Base-by-base conservation (phyloP, 352 stramenopile genomes). In the Pythium pectinolyticum region DNA sequence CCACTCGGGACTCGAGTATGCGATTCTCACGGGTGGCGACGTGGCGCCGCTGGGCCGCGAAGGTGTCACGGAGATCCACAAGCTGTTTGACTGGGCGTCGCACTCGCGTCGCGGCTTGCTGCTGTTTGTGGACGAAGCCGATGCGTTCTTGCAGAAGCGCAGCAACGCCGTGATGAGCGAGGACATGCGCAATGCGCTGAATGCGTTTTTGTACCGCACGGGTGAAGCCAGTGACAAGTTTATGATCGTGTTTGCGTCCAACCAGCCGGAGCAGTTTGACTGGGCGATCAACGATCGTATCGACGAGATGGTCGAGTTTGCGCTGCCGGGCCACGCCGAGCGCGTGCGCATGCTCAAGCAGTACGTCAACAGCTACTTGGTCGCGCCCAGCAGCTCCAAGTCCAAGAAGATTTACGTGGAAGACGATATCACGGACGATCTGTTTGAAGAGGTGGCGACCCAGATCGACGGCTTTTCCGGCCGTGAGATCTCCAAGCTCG, bases 181-280 rank as follows among this genome's bases (percentile, higher is more conserved):
- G 75, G 96, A 99, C 86, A 96, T 98, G 85, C 93, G 97, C 32
- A 99, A 99, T 77, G 97, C 97, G 34, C 85, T 99, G 25, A 99
- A 99, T 72, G 97, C 97, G 46, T 99, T 99, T 77, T 80, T 99
- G 56, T 99, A 99, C 82, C 94, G 96, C 64, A 99, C 97, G 25
- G 97, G 96, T 34, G 92, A 96, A 46, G 94, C 97, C 52, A 99
- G 93, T 67, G 93, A 99, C 76, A 97, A 99, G 73, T 99, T 99
- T 74, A 99, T 99, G 97, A 97, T 99, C 69, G 97, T 99, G 48
- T 99, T 99, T 70, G 97, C 97, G 12, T 98, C 93, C 72, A 99
- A 99, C 83, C 94, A 99, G 78, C 97, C 97, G 30, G 90, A 98
- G 67, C 94, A 99, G 75, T 99, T 99, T 67, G 97, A 99, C 73